Evolutionary conservation across 2,329 filamentous ascomycete genomes (phyloP).

Genomic region (Spiromastix sp.): DNA sequence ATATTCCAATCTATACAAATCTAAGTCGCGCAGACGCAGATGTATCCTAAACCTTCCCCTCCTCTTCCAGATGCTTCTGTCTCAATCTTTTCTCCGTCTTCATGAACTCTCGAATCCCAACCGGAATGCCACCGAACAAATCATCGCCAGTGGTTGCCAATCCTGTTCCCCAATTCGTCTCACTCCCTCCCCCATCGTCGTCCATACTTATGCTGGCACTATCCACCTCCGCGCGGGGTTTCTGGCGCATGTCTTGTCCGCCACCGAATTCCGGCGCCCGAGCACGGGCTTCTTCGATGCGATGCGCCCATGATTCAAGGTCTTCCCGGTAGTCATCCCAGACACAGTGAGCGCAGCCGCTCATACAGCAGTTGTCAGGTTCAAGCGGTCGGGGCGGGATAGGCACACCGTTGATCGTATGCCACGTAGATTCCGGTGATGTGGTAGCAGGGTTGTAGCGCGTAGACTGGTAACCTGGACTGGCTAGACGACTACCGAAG

Average conservation of each 20-base stretch:
- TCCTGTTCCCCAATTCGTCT: conserved; percentile 51
- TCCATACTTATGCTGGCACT: conserved; percentile 57
- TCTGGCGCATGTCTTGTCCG: conserved; percentile 27
- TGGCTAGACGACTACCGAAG: conserved; percentile 70
- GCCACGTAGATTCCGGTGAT: conserved; percentile 47
- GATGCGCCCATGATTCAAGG: conserved; percentile 73
- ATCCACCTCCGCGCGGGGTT: conserved; percentile 31
- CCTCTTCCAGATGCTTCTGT: conserved; percentile 55
- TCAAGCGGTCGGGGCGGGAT: conserved; percentile 79
- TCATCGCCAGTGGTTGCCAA: conserved; percentile 43
- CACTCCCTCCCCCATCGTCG: conserved; percentile 67
- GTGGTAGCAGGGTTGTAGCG: conserved; percentile 45
- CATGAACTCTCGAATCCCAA: conserved; percentile 96
- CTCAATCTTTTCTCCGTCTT: conserved; percentile 86
- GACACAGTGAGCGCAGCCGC: conserved; percentile 93
- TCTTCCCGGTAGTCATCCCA: conserved; percentile 91
- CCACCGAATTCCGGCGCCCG: conserved; percentile 15
- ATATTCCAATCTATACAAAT: no score
- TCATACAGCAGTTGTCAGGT: conserved; percentile 99
- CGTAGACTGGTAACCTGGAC: conserved; percentile 58
- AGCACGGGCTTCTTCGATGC: conserved; percentile 52
- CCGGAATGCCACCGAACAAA: conserved; percentile 69
- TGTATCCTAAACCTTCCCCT: conserved; percentile 16
- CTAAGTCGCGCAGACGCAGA: no score
- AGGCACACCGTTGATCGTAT: conserved; percentile 60